Evolutionary conservation across 495 filamentous ascomycete genomes (phyloP).

Genomic region (Penicillium canariense): DNA sequence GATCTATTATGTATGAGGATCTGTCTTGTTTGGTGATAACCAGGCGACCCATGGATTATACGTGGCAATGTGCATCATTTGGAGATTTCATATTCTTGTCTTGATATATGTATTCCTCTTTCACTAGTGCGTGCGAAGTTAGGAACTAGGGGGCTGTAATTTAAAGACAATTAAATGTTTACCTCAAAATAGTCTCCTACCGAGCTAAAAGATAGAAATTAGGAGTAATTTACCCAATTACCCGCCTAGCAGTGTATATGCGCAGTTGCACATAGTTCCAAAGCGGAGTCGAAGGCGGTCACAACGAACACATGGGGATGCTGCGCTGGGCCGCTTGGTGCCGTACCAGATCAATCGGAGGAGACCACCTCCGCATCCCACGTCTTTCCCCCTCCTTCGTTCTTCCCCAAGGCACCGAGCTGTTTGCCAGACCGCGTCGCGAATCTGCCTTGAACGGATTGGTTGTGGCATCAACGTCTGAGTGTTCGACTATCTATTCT

Average conservation of each 20-base stretch:
- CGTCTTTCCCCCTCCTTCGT: background rate
- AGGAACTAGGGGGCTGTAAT: too few species aligned
- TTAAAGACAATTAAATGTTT: too few species aligned
- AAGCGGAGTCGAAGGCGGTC: conserved; percentile 1
- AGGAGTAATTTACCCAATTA: background rate
- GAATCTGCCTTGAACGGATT: background rate
- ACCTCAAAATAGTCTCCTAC: too few species aligned
- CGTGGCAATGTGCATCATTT: too few species aligned
- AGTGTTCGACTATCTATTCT: too few species aligned
- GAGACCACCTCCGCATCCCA: background rate
- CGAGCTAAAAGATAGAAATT: too few species aligned
- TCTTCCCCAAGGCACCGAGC: background rate
- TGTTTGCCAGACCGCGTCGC: background rate
- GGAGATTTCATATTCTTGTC: too few species aligned
- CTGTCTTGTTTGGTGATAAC: too few species aligned
- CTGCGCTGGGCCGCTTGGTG: background rate
- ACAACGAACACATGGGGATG: background rate
- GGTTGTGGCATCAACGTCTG: background rate
- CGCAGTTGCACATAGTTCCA: background rate
- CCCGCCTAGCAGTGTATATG: background rate
- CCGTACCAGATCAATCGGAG: background rate
- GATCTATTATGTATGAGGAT: too few species aligned
- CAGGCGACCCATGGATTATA: too few species aligned
- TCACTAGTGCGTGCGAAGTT: too few species aligned
- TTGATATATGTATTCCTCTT: too few species aligned